Evolutionary conservation across 1,139 yeast genomes (phyloP), one percentile per base, ranked within the genome.

Genomic region (Candida freyschussii): DNA sequence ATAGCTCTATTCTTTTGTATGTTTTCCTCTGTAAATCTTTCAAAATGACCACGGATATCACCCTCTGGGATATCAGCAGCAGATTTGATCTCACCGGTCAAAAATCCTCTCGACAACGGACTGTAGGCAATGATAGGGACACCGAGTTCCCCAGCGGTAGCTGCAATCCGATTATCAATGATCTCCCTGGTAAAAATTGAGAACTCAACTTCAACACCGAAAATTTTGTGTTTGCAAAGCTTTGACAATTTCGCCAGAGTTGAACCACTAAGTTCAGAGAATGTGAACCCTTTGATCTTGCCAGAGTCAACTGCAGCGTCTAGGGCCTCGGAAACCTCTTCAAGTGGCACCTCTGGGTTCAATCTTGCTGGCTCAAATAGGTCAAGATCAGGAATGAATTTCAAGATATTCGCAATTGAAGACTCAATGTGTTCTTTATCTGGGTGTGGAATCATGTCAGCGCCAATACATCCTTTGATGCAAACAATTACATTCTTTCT

Each of bases 91-190:
- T 62, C 43, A 35, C 89, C 93, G 6, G 93, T 78, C 37, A 86
- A 67, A 34, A 76, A 59, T 1, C 95, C 95, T 48, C 83, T 67
- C 11, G 85, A 78, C 39, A 86, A 64, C 21, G 95, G 95, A 19
- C 94, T 79, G 58, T 86, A 85, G 17, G 89, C 85, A 40, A 82
- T 61, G 23, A 83, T 63, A 6, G 91, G 80, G 36, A 85, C 68
- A n/a, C 63, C 63, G 24, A 71, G 62, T 37, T 75, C 78, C 12
- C 57, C 61, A 40, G 75, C 68, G 4, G 63, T 57, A 13, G 65
- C 68, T 41, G 78, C 69, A 14, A 80, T 68, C 2, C 89, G 94
- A 49, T 80, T 73, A 8, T 57, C 41, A 24, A 75, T 50, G 17
- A 79, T 69, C 25, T 79, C 82, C 29, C 71, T 69, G 12, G 75